Evolutionary conservation across 345 rosid species (phyloP), one percentile per base, ranked within the genome.

Genomic region (Odontarrhena argentea): DNA sequence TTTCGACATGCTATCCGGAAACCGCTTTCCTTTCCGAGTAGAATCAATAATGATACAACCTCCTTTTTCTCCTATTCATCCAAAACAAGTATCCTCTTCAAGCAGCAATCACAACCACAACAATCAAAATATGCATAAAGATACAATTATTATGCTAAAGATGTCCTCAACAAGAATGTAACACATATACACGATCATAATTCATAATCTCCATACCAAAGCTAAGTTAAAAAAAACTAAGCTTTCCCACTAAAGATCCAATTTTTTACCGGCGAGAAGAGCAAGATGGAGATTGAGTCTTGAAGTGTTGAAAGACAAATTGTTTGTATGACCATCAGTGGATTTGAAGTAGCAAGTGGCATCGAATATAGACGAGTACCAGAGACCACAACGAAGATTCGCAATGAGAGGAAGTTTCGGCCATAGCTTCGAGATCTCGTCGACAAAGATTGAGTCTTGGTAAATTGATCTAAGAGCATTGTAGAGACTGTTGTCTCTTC

Each of bases 1-100:
- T 76, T 90, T 93, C 1, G 98, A 93, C 94, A 93, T 90, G 65
- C 98, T 88, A 74, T 93, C 98, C 0, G 97, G 97, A 81, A 93
- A 93, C 14, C 86, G 75, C 86, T 93, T 93, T 68, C 98, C 97
- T 79, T 71, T 88, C 43, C 97, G 80, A 7, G 97, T 93, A 0
- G 98, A 86, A 83, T 93, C 97, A 25, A 90, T 73, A 22, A 93
- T 76, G 10, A 90, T 79, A 73, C 98, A 93, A 18, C 98, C 98
- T 78, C 92, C 96, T 74, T 82, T 84, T 81, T 89, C 85, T 76
- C 91, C 98, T 92, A 84, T 63, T 74, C 67, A 77, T 35, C 69
- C 54, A 34, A 75, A 64, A 53, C 26, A 54, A 52, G 3, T 3
- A 22, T 60, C 1, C 59, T 51, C 13, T 6, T 54, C 46, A 43